These are phyloP conservation scores for Gliomastix tumulicola DNA, from an alignment of 2,329 filamentous ascomycete genomes.

Conservation along the genomic window DNA sequence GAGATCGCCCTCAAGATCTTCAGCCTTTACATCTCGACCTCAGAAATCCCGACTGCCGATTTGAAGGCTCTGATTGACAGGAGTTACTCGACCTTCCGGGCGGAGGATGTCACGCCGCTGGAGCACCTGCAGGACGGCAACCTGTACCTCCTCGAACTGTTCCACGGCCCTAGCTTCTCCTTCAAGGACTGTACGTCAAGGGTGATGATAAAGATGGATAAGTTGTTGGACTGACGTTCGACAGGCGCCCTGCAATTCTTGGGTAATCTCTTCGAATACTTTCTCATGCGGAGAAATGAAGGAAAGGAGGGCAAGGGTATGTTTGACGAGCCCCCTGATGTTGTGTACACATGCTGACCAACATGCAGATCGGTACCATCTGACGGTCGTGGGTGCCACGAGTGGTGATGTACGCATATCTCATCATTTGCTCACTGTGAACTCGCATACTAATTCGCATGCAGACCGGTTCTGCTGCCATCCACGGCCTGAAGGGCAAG, in stretches of 20 bases:
- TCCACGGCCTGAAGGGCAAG: slow-evolving; percentile 91
- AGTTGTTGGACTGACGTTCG: too few species aligned
- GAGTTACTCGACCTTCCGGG: slow-evolving; percentile 86
- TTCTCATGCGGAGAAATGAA: slow-evolving; percentile 66
- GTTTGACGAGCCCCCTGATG: slow-evolving; percentile 4
- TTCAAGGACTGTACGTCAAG: slow-evolving; percentile 99
- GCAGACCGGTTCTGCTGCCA: slow-evolving; percentile 81
- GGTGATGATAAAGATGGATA: too few species aligned
- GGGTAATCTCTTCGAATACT: slow-evolving; percentile 93
- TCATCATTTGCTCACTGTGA: too few species aligned
- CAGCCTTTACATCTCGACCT: slow-evolving; percentile 76
- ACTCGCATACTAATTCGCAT: too few species aligned
- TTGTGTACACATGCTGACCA: slow-evolving; percentile 2
- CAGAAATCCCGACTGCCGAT: slow-evolving; percentile 75
- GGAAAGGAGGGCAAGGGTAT: slow-evolving; percentile 54
- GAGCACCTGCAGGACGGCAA: slow-evolving; percentile 69
- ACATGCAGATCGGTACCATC: slow-evolving; percentile 58
- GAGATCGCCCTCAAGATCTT: slow-evolving; percentile 82
- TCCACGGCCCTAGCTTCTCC: slow-evolving; percentile 91
- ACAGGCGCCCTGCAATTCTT: slow-evolving; percentile 87
- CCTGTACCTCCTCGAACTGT: slow-evolving; percentile 84
- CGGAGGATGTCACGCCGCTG: slow-evolving; percentile 69
- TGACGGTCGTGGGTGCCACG: slow-evolving; percentile 82
- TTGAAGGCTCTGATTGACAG: slow-evolving; percentile 76
- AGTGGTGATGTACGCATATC: slow-evolving; percentile 52